Base-by-base conservation (phyloP, 257 asterid species). In the Pogostemon cablin region DNA sequence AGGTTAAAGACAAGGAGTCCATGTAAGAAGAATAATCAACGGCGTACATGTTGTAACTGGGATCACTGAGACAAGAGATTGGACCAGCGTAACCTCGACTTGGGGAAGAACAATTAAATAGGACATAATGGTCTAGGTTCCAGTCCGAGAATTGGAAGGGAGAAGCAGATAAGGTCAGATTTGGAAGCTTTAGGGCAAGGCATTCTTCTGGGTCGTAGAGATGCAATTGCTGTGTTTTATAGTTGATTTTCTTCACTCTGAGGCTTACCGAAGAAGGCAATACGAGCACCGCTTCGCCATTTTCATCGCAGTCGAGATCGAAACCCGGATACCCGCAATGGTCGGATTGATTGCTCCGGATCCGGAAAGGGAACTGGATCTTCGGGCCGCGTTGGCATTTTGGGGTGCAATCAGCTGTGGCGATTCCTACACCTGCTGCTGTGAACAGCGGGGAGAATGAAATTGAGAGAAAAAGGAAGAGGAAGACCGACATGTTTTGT, bases 121-220 rank as follows among this genome's bases (percentile, higher is more conserved):
- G 50, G 9, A 48, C 4, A 4, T 7, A 60, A 11, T 48, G 12
- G 0, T 1, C 0, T 25, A 43, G 1, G 3, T 3, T 0, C 2
- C 12, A 0, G 3, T 2, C 5, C 3, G 6, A 0, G 62, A 71
- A 71, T 0, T 3, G 3, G 69, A 71, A 71, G 6, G 75, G 74
- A 0, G 75, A 46, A 0, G 35, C 34, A 3, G 62, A 12, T 8
- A 71, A 4, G 9, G 49, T 62, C 3, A 71, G 75, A n/a, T 3
- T 5, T 41, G 65, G 75, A 9, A 71, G 62, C 37, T 20, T 71
- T n/a, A 4, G 12, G 6, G 43, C 3, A 1, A 71, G 46, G 0
- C 75, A 71, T 2, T 17, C 39, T 0, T 49, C 4, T 2, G 75
- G 75, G 25, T 71, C 75, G 55, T 52, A 49, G 3, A 71, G 75